phyloP scores from a whole-genome alignment of 495 filamentous ascomycete species.

The Daldinia grandis region DNA sequence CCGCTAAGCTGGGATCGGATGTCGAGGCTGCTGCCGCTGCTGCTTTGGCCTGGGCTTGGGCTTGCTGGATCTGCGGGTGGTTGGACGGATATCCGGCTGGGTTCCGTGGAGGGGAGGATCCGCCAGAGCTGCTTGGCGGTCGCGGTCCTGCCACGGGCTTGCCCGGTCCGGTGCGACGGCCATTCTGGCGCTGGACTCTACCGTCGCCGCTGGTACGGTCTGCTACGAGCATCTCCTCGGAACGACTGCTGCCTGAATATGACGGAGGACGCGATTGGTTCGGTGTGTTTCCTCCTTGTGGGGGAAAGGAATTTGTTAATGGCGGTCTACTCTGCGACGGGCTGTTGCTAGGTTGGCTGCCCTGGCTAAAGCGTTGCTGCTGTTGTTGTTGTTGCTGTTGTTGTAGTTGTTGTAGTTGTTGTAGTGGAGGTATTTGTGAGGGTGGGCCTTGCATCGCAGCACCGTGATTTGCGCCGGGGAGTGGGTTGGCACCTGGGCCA shows the following conservation, averaged over 20 bases:
- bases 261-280: constrained; percentile 39
- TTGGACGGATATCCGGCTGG: constrained; percentile 20
- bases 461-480: constrained; percentile 18
- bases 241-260: constrained; percentile 45
- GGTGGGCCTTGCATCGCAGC: constrained; percentile 20
- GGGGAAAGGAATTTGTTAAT: constrained; percentile 38
- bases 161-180: constrained; percentile 29
- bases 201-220: constrained; percentile 22
- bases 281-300: constrained; percentile 25
- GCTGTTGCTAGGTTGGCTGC: constrained; percentile 17
- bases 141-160: constrained; percentile 31
- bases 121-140: constrained; percentile 39
- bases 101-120: constrained; percentile 38
- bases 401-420: too few relatives aligned
- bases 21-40: constrained; percentile 1
- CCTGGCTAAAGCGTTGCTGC: constrained; percentile 35
- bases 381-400: background rate
- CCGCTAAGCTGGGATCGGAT: constrained; percentile 25
- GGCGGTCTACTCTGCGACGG: constrained; percentile 41
- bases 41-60: constrained; percentile 33
- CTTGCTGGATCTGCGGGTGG: constrained; percentile 35
- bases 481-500: background rate
- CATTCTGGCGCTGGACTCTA: constrained; percentile 41
- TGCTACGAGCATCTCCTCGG: constrained; percentile 43
- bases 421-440: constrained; percentile 12